Base-by-base conservation (phyloP, 2,329 filamentous ascomycete genomes). In the Anisogramma anomala region DNA sequence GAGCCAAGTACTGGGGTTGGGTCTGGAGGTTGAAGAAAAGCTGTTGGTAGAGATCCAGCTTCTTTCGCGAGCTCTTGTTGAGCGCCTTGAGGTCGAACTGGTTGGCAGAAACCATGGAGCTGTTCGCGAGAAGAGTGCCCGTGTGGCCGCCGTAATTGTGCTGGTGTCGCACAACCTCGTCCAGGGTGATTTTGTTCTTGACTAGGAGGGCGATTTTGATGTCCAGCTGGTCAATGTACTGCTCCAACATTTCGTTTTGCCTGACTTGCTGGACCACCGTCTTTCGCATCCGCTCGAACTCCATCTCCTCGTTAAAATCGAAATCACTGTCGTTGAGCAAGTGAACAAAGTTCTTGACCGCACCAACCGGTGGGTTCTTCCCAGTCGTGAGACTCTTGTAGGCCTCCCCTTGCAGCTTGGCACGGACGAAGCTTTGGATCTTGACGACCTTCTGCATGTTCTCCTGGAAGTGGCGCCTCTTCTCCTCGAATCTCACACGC, bases 381-480 rank as follows among this genome's bases (percentile, higher is more conserved):
- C 91, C 93, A 23, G 79, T 88, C 2, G 88, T 96, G 49, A 98
- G 71, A 58, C 85, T 94, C 72, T 94, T 95, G 69, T 98, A 98
- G 2, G 91, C 91, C 62, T 98, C 86, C 38, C 91, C 91, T 60
- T 98, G 91, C 36, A 96, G 84, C 57, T 93, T 91, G 50, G 82
- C 91, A 47, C 91, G 79, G 39, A 96, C 81, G 51, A 96, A 94
- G 58, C 91, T 98, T 59, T 98, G 93, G 43, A 96, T 87, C 63
- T 98, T 98, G 69, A 98, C 81, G 19, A 98, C 91, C 62, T 93
- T 96, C 55, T 94, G 79, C 91, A 98, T 98, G 56, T 98, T 98
- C 62, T 94, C 82, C 51, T 83, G 81, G 68, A 88, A 98, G 64
- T 83, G 89, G 17, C 78, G 79, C 56, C 82, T 79, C 70, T 94